Evolutionary conservation across 2,329 filamentous ascomycete species (phyloP).

Genomic region (Stemphylium lycopersici): DNA sequence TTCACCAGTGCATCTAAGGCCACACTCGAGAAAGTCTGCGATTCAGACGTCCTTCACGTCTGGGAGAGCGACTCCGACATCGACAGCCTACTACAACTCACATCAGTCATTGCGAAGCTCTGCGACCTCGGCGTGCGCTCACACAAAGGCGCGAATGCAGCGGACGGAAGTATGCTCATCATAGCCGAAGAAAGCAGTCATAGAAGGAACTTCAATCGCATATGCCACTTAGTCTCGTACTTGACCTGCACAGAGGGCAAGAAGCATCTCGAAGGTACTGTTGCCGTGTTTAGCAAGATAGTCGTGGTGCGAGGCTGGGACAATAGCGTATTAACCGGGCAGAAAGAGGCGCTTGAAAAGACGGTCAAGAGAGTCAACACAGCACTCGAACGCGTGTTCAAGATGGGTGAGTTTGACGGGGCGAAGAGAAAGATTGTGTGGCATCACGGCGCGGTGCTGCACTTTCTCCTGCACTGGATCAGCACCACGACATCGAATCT

Average conservation of each 20-base stretch:
- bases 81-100: constrained; percentile 41
- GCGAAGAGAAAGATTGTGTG: constrained; percentile 34
- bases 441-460: constrained; percentile 43
- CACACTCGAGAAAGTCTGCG: constrained; percentile 29
- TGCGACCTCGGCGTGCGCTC: constrained; percentile 29
- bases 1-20: constrained; percentile 30
- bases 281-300: constrained; percentile 33
- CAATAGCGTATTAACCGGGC: constrained; percentile 15
- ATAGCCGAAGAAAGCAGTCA: constrained; percentile 27
- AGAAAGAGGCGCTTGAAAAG: constrained; percentile 18
- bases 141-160: constrained; percentile 14
- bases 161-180: constrained; percentile 38
- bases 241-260: constrained; percentile 28
- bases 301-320: constrained; percentile 39
- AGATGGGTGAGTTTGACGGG: constrained; percentile 14
- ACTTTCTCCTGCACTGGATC: constrained; percentile 38
- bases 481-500: constrained; percentile 32
- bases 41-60: constrained; percentile 35
- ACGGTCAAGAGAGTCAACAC: constrained; percentile 34
- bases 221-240: constrained; percentile 38
- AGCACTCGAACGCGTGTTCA: constrained; percentile 28
- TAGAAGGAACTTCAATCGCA: constrained; percentile 29
- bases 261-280: constrained; percentile 34
- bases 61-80: constrained; percentile 44
- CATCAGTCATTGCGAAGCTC: constrained; percentile 38